Base-by-base conservation (phyloP, 176 grass and related monocot species). In the Eleusine indica region DNA sequence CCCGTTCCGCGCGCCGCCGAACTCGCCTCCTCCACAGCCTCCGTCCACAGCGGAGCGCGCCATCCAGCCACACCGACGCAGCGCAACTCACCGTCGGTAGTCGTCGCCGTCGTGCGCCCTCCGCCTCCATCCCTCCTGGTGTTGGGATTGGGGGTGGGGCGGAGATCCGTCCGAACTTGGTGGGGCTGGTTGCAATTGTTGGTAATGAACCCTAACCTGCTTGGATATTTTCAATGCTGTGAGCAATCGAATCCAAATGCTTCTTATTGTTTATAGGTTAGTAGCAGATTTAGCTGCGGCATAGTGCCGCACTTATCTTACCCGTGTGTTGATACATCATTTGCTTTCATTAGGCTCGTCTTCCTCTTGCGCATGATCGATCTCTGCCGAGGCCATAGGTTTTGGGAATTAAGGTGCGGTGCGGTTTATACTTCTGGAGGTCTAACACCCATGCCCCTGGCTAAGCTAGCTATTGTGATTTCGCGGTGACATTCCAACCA, bases 1-100 rank as follows among this genome's bases (percentile, higher is more conserved):
- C 79, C 79, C 67, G 79, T 42, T 41, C 79, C 79, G 49, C 67
- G 79, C 79, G 79, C 79, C 79, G 79, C 79, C 79, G 66, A 57
- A 70, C 79, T 30, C 79, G 51, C 49, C 66, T 81, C 37, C n/a
- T 5, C 49, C 66, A 56, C 61, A 64, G 25, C 61, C 58, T 41
- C 48, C 79, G 66, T 3, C 51, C 49, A 42, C 51, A 54, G 37
- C 66, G 66, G 78, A 80, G 79, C 66, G 28, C 37, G 79, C 49
- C 8, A 58, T 13, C 48, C 79, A 57, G 38, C 4, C 66, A 2
- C 48, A 9, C 37, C 48, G 35, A 19, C 67, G 41, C 79, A n/a
- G 79, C 51, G 66, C 12, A 38, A 40, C 32, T 32, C 2, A 3
- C 13, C 19, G 6, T 67, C 48, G 9, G 19, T 9, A 17, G 0